These are phyloP conservation scores for Penicillium egyptiacum DNA, from an alignment of 495 filamentous ascomycete genomes.

Conservation along the genomic window DNA sequence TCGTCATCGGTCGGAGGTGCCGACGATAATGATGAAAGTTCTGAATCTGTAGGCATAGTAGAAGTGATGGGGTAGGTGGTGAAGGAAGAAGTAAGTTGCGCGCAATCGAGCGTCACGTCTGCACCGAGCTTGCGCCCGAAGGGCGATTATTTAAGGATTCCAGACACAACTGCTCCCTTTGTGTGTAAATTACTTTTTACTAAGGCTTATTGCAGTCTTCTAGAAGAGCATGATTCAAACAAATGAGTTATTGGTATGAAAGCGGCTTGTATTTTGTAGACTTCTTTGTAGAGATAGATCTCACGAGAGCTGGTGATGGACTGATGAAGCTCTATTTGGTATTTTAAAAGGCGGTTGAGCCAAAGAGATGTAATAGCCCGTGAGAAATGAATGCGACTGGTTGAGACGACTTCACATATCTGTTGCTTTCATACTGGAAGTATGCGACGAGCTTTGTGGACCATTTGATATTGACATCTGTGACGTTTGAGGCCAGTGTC, in stretches of 20 bases:
- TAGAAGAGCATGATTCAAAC: background rate
- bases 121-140: slow-evolving; percentile 32
- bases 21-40: slow-evolving; percentile 59
- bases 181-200: slow-evolving; percentile 3
- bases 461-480: background rate
- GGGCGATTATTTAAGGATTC: slow-evolving; percentile 18
- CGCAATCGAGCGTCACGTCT: slow-evolving; percentile 35
- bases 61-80: slow-evolving; percentile 28
- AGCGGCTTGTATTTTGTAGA: background rate
- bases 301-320: background rate
- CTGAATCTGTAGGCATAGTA: slow-evolving; percentile 56
- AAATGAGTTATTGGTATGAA: background rate
- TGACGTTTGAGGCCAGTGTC: background rate
- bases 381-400: background rate
- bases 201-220: background rate
- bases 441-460: background rate
- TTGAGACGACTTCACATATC: background rate
- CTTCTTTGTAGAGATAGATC: background rate
- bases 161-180: slow-evolving; percentile 15
- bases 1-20: slow-evolving; percentile 59
- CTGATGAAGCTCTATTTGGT: background rate
- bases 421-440: background rate
- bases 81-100: slow-evolving; percentile 29
- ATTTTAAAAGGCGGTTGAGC: background rate
- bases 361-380: background rate